Percentiles rank a stretch among this genome's conserved stretches.
phyloP scores from a whole-genome alignment of 2,329 filamentous ascomycete genomes.

The Xylaria multiplex region DNA sequence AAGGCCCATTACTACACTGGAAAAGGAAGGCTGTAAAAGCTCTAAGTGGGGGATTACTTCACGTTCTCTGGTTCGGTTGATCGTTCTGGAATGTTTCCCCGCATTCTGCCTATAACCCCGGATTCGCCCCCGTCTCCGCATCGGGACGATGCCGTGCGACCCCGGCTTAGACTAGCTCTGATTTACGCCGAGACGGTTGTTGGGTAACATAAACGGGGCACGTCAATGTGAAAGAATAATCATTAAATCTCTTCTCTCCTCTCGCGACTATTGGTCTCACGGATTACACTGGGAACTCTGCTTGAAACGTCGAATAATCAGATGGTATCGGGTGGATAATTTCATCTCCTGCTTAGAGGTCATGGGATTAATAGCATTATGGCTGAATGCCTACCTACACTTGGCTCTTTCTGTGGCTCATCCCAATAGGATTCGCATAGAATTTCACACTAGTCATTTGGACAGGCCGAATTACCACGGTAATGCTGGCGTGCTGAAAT shows the following conservation, averaged over 20 bases:
- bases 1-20: conserved; percentile 4
- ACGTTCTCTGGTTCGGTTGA: conserved; percentile 6
- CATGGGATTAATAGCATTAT: conserved; percentile 28
- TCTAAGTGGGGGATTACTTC: conserved; percentile 11
- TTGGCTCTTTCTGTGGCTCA: conserved; percentile 8
- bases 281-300: too few species aligned
- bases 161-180: conserved; percentile 7
- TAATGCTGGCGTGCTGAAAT: conserved; percentile 46
- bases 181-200: not conserved
- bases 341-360: not conserved
- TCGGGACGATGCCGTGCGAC: not conserved
- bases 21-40: conserved; percentile 19
- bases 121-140: conserved; percentile 25
- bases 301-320: too few species aligned
- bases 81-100: conserved; percentile 24
- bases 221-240: not conserved
- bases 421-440: conserved; percentile 7
- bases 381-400: conserved; percentile 23
- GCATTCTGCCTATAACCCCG: conserved; percentile 14
- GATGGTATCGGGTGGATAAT: not conserved
- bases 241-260: not conserved
- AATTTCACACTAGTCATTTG: not conserved
- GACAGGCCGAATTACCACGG: conserved; percentile 42
- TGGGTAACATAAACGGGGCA: not conserved
- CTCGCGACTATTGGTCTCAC: not conserved